Conservation (phyloP, 306 rosid genomes). For the Senna siamea region DNA sequence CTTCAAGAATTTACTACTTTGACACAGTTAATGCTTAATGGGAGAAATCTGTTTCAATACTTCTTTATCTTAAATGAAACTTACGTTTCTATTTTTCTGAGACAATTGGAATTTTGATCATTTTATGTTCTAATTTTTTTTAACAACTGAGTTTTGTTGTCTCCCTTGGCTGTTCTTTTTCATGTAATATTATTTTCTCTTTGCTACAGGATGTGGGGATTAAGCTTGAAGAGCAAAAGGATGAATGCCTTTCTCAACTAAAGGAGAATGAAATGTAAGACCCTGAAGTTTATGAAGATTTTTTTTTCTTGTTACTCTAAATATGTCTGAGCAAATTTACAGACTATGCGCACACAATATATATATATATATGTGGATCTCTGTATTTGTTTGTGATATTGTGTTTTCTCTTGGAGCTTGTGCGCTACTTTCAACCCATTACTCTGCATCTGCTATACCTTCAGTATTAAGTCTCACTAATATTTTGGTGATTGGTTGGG, state of each 20-base stretch:
- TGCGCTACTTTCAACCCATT: slow-evolving; percentile 14
- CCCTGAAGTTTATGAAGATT: slow-evolving; percentile 32
- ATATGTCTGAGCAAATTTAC: slow-evolving; percentile 11
- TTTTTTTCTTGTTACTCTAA: neutral
- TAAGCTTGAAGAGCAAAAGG: slow-evolving; percentile 95
- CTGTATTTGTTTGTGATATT: slow-evolving; percentile 17
- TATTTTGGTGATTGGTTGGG: slow-evolving; percentile 10
- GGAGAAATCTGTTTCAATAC: slow-evolving; percentile 10
- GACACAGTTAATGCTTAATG: slow-evolving; percentile 11
- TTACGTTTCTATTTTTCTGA: neutral
- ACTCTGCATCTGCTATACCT: slow-evolving; percentile 11
- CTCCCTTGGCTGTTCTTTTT: neutral
- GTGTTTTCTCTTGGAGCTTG: slow-evolving; percentile 19
- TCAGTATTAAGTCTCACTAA: neutral
- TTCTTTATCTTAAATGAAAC: slow-evolving; percentile 19
- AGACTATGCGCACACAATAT: too few relatives aligned
- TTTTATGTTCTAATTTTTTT: slow-evolving; percentile 16
- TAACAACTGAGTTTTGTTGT: slow-evolving; percentile 1
- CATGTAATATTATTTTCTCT: slow-evolving; percentile 34
- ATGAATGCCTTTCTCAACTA: slow-evolving; percentile 84
- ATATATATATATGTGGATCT: neutral
- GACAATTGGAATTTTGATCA: slow-evolving; percentile 19
- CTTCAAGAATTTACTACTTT: slow-evolving; percentile 5
- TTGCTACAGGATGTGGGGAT: slow-evolving; percentile 78
- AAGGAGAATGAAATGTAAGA: slow-evolving; percentile 96